Conservation (phyloP, 75 land plant species). For the Pinus taeda region DNA sequence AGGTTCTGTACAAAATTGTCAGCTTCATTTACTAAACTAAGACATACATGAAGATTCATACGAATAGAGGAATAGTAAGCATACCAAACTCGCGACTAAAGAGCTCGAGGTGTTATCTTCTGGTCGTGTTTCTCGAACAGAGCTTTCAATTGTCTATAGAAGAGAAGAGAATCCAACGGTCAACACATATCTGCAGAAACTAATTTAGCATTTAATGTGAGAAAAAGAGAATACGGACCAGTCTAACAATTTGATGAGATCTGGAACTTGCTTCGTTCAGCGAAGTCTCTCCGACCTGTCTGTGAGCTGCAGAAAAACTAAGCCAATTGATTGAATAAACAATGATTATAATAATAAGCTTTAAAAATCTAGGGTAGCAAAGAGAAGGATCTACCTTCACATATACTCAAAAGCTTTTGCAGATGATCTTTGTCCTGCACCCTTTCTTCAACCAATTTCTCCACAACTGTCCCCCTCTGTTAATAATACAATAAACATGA, state of each 20-base stretch:
- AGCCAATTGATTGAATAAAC: background rate
- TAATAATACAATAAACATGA: background rate
- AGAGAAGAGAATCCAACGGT: conserved; percentile 5
- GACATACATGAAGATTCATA: background rate
- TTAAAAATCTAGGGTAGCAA: background rate
- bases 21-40: conserved; percentile 1
- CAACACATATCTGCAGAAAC: background rate
- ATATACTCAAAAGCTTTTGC: conserved; percentile 58
- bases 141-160: conserved; percentile 88
- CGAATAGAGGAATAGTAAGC: background rate
- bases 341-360: background rate
- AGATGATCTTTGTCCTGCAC: conserved; percentile 74
- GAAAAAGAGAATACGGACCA: conserved; percentile 47
- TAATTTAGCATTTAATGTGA: background rate
- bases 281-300: conserved; percentile 90
- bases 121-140: conserved; percentile 51
- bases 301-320: conserved; percentile 63
- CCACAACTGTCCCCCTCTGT: conserved; percentile 89
- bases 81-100: conserved; percentile 83
- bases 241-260: conserved; percentile 92
- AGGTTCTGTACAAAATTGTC: conserved; percentile 63
- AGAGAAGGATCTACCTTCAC: conserved; percentile 62
- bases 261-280: conserved; percentile 91
- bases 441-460: conserved; percentile 76
- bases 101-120: conserved; percentile 47